A percentile compares a stretch with the other conserved stretches of the same genome.
Conservation (phyloP, 208 protist genomes). For the Novymonas esmeraldas region DNA sequence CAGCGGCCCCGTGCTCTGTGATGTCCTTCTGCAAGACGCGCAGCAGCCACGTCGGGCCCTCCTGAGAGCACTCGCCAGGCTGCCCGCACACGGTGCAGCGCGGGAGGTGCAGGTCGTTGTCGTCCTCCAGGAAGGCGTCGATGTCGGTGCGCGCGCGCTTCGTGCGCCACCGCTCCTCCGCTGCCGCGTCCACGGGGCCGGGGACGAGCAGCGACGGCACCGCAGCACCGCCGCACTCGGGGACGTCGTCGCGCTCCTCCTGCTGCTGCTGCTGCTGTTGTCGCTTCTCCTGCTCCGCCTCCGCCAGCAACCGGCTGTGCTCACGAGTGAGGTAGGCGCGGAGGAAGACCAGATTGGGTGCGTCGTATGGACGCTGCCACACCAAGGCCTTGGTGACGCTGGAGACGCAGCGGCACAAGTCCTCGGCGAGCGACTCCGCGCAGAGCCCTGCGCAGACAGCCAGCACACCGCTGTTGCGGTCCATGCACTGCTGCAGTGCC, state of each 20-base stretch:
- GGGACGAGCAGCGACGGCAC: conserved; percentile 7
- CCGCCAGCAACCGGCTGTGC: conserved; percentile 26
- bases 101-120: conserved; percentile 9
- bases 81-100: conserved; percentile 61
- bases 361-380: conserved; percentile 27
- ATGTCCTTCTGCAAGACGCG: conserved; percentile 63
- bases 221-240: background rate
- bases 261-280: background rate
- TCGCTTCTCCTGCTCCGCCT: background rate
- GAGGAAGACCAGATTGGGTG: conserved; percentile 29
- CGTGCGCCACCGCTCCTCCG: conserved; percentile 29
- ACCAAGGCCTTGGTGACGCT: conserved; percentile 42
- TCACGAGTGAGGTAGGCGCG: conserved; percentile 17
- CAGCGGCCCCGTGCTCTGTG: conserved; percentile 8
- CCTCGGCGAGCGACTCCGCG: conserved; percentile 39
- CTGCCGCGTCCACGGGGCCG: conserved; percentile 15
- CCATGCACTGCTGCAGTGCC: conserved; percentile 48
- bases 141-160: conserved; percentile 23
- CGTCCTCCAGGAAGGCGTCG: conserved; percentile 30
- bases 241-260: too few species aligned
- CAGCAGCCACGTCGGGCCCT: conserved; percentile 48
- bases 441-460: conserved; percentile 70
- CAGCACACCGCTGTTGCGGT: conserved; percentile 56
- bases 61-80: conserved; percentile 27
- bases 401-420: conserved; percentile 46